Base-by-base conservation (phyloP, 768 basidiomycete species). In the Mycena floridula region DNA sequence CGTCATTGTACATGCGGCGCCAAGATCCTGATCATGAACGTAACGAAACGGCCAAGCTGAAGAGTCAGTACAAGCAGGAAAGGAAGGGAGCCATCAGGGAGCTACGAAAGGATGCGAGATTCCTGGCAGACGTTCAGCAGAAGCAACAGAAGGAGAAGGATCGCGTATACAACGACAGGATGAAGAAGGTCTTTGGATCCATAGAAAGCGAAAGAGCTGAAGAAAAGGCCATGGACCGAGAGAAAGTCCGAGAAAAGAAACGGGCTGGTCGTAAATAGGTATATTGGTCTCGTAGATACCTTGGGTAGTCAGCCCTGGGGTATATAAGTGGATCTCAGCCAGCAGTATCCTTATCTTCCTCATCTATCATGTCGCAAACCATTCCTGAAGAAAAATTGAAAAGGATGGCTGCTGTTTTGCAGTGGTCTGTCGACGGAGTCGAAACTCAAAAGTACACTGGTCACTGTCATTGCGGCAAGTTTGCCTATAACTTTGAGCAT, bases 21-120 rank as follows among this genome's bases (percentile, higher is more conserved):
- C 86, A 86, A 57, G 96, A 98, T 62, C 94, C 95, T 7, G 93
- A 99, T 62, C 81, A 81, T 48, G 93, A 95, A 56, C 81, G 89
- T 30, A 92, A 90, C 59, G 89, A 88, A 52, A 79, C 82, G 0
- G 66, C 83, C 46, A 98, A 97, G 63, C 65, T 99, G 56, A 84
- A 87, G 44, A 76, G 79, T 30, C 81, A 93, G 59, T 85, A 92
- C 70, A 94, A 94, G 68, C 85, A 98, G 67, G 96, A 98, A 71
- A 72, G 79, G 58, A 98, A 97, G 72, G 94, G 96, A 36, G 96
- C 96, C 4, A 92, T 99, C 50, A 74, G 95, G 37, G 96, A 99
- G 60, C 71, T 99, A 43, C 81, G 96, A 49, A 97, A 97, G 71
- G 96, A 99, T 59, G 84, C 91, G 50, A 76, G 79, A 52, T 99